phyloP scores from a whole-genome alignment of 2,329 filamentous ascomycete species.

The Exophiala aquamarina region DNA sequence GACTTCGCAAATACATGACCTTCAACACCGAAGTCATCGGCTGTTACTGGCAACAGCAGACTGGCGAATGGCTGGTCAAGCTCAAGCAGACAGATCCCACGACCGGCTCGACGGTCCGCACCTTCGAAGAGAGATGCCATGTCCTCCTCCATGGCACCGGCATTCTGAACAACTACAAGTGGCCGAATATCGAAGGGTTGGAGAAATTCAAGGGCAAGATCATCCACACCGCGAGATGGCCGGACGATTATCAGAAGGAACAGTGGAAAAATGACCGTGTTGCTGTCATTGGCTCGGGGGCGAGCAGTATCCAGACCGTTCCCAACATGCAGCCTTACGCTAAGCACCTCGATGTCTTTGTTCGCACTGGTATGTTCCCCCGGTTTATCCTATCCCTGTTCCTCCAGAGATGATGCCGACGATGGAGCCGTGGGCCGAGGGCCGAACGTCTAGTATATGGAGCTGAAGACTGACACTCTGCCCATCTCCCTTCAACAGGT shows the following conservation, averaged over 20 bases:
- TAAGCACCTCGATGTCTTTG: slow-evolving; percentile 48
- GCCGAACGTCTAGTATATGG: too few relatives aligned
- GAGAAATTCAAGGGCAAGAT: slow-evolving; percentile 46
- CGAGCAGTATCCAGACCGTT: slow-evolving; percentile 47
- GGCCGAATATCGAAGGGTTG: slow-evolving; percentile 36
- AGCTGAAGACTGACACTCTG: too few relatives aligned
- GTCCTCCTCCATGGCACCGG: slow-evolving; percentile 46
- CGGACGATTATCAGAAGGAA: slow-evolving; percentile 44
- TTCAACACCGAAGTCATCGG: slow-evolving; percentile 51
- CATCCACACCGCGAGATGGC: slow-evolving; percentile 45
- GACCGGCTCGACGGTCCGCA: slow-evolving; percentile 31
- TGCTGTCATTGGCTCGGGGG: slow-evolving; percentile 47
- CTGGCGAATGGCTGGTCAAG: slow-evolving; percentile 51
- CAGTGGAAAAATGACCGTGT: slow-evolving; percentile 44
- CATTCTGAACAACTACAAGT: slow-evolving; percentile 52
- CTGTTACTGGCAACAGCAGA: slow-evolving; percentile 50
- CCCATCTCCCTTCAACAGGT: slow-evolving; percentile 14
- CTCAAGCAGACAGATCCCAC: slow-evolving; percentile 39
- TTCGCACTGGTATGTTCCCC: slow-evolving; percentile 38
- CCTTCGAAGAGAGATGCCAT: slow-evolving; percentile 46
- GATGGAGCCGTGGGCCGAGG: too few relatives aligned
- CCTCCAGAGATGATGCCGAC: too few relatives aligned
- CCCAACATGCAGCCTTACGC: slow-evolving; percentile 48
- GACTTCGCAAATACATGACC: slow-evolving; percentile 53
- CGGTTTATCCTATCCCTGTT: slow-evolving; percentile 7